Conservation (phyloP, 176 grass and related monocot species). For the Zizania latifolia region DNA sequence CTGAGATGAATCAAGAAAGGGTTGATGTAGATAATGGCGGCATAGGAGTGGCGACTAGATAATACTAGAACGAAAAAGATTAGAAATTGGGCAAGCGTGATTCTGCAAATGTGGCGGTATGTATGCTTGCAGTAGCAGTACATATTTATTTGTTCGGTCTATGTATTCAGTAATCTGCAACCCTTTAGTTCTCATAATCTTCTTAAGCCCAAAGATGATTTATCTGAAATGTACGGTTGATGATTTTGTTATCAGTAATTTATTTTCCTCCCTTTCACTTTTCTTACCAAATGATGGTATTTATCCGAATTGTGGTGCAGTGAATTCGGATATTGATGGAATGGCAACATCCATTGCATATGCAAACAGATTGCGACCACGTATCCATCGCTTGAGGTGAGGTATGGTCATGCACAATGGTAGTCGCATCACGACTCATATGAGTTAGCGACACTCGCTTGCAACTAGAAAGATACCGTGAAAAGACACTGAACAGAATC, state of each 20-base stretch:
- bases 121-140: constrained; percentile 9
- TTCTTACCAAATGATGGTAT: neutral
- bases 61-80: constrained; percentile 7
- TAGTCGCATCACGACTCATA: constrained; percentile 5
- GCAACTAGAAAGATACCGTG: neutral
- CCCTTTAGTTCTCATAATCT: constrained; percentile 1
- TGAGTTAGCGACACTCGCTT: constrained; percentile 16
- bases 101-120: constrained; percentile 28
- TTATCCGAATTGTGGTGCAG: neutral
- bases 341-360: neutral
- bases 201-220: neutral
- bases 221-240: neutral
- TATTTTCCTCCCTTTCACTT: neutral
- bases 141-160: constrained; percentile 49
- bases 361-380: neutral
- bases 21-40: constrained; percentile 34
- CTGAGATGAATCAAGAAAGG: constrained; percentile 29
- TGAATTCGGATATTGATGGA: constrained; percentile 1
- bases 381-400: neutral
- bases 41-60: neutral
- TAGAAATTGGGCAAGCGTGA: neutral
- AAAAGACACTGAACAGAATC: constrained; percentile 20
- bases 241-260: neutral
- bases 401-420: neutral
- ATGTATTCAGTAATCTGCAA: neutral